These are phyloP conservation scores for Pseudozyma hubeiensis DNA, from an alignment of 1,284 basidiomycete species.

Conservation along the genomic window DNA sequence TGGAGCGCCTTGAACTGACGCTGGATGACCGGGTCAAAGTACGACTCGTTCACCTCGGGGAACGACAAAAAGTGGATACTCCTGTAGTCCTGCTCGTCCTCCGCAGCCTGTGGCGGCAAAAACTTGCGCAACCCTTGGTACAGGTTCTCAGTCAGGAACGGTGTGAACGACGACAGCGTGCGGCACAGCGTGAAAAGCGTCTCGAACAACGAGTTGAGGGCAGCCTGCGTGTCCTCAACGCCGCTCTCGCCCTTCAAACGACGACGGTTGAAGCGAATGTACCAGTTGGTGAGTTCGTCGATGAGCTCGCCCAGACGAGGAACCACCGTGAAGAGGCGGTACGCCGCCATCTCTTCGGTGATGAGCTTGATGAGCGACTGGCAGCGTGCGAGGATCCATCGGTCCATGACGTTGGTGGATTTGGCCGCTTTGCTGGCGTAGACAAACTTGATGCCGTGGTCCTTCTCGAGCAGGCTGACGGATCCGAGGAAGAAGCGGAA, in stretches of 20 bases:
- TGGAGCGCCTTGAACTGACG: conserved; percentile 95
- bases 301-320: conserved; percentile 91
- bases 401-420: conserved; percentile 95
- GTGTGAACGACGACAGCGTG: conserved; percentile 98
- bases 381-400: conserved; percentile 96
- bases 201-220: conserved; percentile 96
- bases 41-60: conserved; percentile 92
- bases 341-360: conserved; percentile 92
- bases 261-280: conserved; percentile 97
- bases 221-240: conserved; percentile 84
- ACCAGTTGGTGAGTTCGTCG: conserved; percentile 99
- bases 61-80: conserved; percentile 96
- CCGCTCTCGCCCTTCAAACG: conserved; percentile 96
- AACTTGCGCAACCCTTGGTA: conserved; percentile 90
- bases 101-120: conserved; percentile 72
- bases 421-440: conserved; percentile 88
- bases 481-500: conserved; percentile 99
- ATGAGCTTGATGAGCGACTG: conserved; percentile 95
- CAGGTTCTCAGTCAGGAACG: conserved; percentile 96
- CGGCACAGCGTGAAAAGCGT: conserved; percentile 91
- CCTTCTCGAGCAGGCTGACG: conserved; percentile 87
- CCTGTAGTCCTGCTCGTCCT: conserved; percentile 79
- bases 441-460: conserved; percentile 80
- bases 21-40: conserved; percentile 96
- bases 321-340: conserved; percentile 97